Conservation (phyloP, 345 rosid species). For the Linum trigynum region DNA sequence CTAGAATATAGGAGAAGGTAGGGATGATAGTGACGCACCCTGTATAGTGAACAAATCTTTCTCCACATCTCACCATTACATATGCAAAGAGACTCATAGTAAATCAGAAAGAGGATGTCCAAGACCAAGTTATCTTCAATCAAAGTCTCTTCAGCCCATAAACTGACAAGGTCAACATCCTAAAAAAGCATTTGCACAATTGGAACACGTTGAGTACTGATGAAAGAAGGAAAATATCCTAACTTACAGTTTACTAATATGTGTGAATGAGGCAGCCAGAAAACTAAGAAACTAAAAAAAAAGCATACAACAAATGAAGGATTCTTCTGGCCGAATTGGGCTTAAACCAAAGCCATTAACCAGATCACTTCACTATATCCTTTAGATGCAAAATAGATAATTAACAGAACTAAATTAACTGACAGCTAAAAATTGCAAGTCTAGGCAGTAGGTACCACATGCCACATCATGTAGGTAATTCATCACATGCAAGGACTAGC, state of each 20-base stretch:
- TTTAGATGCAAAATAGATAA: too few relatives aligned
- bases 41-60: constrained; percentile 50
- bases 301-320: neutral
- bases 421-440: too few relatives aligned
- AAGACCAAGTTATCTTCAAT: constrained; percentile 70
- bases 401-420: neutral
- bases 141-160: constrained; percentile 93
- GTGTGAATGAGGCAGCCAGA: neutral
- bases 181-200: constrained; percentile 20
- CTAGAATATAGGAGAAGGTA: constrained; percentile 15
- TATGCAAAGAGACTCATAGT: constrained; percentile 66
- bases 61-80: constrained; percentile 80
- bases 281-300: neutral
- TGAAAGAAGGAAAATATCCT: constrained; percentile 3
- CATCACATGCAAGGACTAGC: neutral
- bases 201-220: constrained; percentile 6
- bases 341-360: neutral
- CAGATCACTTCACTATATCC: too few relatives aligned
- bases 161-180: constrained; percentile 69
- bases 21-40: constrained; percentile 42
- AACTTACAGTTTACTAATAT: neutral
- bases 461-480: too few relatives aligned
- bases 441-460: too few relatives aligned
- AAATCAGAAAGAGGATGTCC: constrained; percentile 68
- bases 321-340: neutral